phyloP scores from a whole-genome alignment of 2,329 filamentous ascomycete species.

The Fusarium euwallaceae region DNA sequence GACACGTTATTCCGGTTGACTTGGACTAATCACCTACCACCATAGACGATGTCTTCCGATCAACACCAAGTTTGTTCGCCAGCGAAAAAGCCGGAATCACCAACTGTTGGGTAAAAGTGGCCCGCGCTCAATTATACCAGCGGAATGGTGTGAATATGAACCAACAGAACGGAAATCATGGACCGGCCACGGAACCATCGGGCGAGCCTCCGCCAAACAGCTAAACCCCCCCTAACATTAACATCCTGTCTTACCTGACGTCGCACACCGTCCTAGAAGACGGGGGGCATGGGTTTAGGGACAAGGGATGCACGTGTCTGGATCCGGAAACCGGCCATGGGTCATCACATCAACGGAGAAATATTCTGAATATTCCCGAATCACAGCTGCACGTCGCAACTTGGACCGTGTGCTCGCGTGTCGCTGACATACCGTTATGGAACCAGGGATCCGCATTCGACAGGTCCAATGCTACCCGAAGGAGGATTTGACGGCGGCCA shows the following conservation, averaged over 20 bases:
- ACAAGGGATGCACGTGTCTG: slow-evolving; percentile 36
- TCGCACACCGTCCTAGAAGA: slow-evolving; percentile 22
- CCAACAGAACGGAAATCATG: not conserved
- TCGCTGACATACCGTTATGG: slow-evolving; percentile 13
- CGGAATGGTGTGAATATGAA: not conserved
- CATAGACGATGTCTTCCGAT: not conserved
- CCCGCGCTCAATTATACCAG: not conserved
- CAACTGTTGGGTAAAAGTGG: not conserved
- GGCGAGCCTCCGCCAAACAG: slow-evolving; percentile 17
- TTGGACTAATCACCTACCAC: not conserved
- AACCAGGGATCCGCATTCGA: slow-evolving; percentile 16
- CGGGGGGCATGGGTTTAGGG: slow-evolving; percentile 27
- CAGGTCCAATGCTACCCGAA: slow-evolving; percentile 20
- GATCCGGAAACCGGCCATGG: slow-evolving; percentile 30
- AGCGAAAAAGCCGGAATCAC: not conserved
- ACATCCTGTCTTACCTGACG: slow-evolving; percentile 5
- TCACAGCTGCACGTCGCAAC: slow-evolving; percentile 23
- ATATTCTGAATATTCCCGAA: slow-evolving; percentile 22
- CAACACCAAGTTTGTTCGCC: not conserved
- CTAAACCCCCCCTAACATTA: slow-evolving; percentile 6
- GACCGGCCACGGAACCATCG: not conserved
- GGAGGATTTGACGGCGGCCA: slow-evolving; percentile 6
- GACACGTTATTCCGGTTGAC: not conserved
- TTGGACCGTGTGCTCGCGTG: slow-evolving; percentile 15
- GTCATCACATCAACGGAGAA: slow-evolving; percentile 19